Evolutionary conservation across 2,329 filamentous ascomycete species (phyloP), one percentile per base, ranked within the genome.

Genomic region (Ophiosphaerella korrae): DNA sequence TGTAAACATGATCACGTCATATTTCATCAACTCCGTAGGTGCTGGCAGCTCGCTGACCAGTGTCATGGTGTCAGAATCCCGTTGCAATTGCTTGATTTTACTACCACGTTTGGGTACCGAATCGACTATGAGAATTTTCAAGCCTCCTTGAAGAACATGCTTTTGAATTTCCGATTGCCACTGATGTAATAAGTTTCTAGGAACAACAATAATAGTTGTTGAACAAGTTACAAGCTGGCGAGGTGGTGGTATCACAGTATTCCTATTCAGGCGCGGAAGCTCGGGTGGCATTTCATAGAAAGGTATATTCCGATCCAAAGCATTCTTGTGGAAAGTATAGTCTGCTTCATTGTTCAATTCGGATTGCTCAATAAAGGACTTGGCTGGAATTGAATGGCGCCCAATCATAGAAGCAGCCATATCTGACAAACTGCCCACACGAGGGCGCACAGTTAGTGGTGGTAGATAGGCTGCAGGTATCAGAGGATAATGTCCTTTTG

Each of bases 161-260:
- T 91, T 92, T 2, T 78, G 70, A 9, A 97, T 91, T 65, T 97
- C 91, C 9, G 85, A 80, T 45, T 83, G 78, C 93, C 93, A 97
- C 70, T 97, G 93, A 45, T 87, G 82, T 3, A 96, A 78, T 21
- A 97, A 78, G 66, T 97, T 97, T 12, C 86, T 80, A 0, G 93
- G 93, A 0, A 92, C 90, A 26, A 97, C 83, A 14, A 96, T 78
- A 3, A 97, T 76, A 0, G 88, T 96, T 0, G 83, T 83, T 24
- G 83, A 80, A 53, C 86, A 89, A 7, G 94, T 76, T 23, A 78
- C 82, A 3, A 96, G 75, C 52, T 77, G 79, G 18, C 75, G 78
- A 0, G 80, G 75, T 0, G 75, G 69, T 1, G 68, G 67, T 9
- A 70, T 61, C 1, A 52, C 68, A 0, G 75, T 76, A 1, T 71